Base-by-base conservation (phyloP, 192 early-diverging fungal species). In the Coemansia sp. region DNA sequence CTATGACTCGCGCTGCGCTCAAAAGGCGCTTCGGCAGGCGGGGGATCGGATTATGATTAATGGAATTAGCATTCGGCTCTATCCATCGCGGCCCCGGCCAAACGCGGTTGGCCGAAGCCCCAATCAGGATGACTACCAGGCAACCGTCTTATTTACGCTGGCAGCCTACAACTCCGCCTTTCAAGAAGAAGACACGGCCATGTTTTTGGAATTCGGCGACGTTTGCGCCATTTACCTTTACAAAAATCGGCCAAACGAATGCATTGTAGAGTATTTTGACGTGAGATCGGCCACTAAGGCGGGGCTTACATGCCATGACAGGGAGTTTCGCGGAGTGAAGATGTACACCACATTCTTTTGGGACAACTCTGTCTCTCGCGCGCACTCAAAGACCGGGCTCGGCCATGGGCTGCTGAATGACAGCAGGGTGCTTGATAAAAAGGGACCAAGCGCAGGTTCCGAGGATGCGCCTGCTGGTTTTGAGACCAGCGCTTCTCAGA, bases 201-300 rank as follows among this genome's bases (percentile, higher is more conserved):
- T 28, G n/a, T 67, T 76, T 61, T 68, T 66, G 22, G 19, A 53
- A 20, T 64, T 54, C 55, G 74, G 74, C 46, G 68, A 67, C 0
- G 56, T 76, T 9, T 39, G 35, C n/a, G 35, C 18, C 16, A 67
- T 70, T 42, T 64, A 50, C 20, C 68, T 64, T 2, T 70, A 48
- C 32, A 3, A 60, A 19, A 61, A 45, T n/a, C 34, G 47, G 0
- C 45, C 32, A 4, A 55, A 39, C n/a, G 68, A 76, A 52, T 70
- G 60, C 60, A 60, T 70, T 54, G 60, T 69, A 39, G 73, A 75
- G 54, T 75, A 69, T 47, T 75, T 66, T 60, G 73, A 75, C 28
- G 25, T 16, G 10, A 67, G 73, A 10, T 36, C 67, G 0, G 73
- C 73, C 19, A 16, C 46, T 5, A 55, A 61, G 0, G 73, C 73